These are phyloP conservation scores for Kingdonia uniflora DNA, from an alignment of 164 flowering plant species.

Conservation along the genomic window DNA sequence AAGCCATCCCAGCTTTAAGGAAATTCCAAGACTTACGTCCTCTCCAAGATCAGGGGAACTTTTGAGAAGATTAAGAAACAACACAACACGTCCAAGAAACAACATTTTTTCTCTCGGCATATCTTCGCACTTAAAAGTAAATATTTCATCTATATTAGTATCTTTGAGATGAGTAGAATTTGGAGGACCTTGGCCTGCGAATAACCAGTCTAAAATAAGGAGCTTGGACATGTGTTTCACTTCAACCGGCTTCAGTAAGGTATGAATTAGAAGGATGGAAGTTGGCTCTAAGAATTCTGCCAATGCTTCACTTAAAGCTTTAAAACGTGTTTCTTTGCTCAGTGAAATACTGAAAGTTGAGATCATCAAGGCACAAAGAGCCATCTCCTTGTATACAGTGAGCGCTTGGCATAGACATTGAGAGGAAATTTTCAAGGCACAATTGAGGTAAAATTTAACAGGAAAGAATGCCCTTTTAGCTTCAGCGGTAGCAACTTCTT, in stretches of 20 bases:
- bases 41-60: constrained; percentile 49
- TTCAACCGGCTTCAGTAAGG: constrained; percentile 52
- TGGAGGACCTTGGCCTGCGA: constrained; percentile 20
- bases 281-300: constrained; percentile 66
- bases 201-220: constrained; percentile 60
- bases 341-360: constrained; percentile 40
- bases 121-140: constrained; percentile 28
- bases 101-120: constrained; percentile 23
- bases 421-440: constrained; percentile 60
- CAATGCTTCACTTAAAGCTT: constrained; percentile 46
- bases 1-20: constrained; percentile 59
- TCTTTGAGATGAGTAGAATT: constrained; percentile 9
- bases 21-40: constrained; percentile 30
- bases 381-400: constrained; percentile 41
- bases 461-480: constrained; percentile 77
- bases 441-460: constrained; percentile 70
- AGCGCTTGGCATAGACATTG: constrained; percentile 56
- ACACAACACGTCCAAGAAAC: constrained; percentile 41
- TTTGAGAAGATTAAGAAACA: constrained; percentile 52
- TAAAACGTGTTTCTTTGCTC: constrained; percentile 39
- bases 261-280: constrained; percentile 48
- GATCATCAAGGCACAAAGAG: constrained; percentile 42
- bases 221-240: constrained; percentile 38
- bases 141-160: constrained; percentile 26
- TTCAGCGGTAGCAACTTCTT: constrained; percentile 41